phyloP scores from a whole-genome alignment of 2,329 filamentous ascomycete species.

The Aspergillus ustus region DNA sequence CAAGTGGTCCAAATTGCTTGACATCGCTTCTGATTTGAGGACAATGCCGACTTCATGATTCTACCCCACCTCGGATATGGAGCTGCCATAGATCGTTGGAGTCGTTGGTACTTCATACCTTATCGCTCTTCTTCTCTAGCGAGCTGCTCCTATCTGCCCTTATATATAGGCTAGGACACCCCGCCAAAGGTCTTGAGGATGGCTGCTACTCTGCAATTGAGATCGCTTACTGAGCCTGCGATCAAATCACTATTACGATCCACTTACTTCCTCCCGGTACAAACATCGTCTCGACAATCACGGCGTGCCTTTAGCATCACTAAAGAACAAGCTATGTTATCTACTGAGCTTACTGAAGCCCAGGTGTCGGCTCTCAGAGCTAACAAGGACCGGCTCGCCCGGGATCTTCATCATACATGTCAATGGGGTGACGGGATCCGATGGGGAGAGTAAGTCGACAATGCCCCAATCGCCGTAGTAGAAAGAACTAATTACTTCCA shows the following conservation, averaged over 20 bases:
- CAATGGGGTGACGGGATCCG: slow-evolving; percentile 68
- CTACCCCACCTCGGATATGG: slow-evolving; percentile 13
- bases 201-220: slow-evolving; percentile 8
- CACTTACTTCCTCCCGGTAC: slow-evolving; percentile 1
- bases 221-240: background rate
- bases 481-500: slow-evolving; percentile 18
- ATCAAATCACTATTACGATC: slow-evolving; percentile 8
- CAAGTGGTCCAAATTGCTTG: slow-evolving; percentile 7
- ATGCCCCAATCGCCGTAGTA: slow-evolving; percentile 2
- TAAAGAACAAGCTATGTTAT: slow-evolving; percentile 37
- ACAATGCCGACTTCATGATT: slow-evolving; percentile 20
- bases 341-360: slow-evolving; percentile 53
- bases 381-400: slow-evolving; percentile 64
- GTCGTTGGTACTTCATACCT: slow-evolving; percentile 19
- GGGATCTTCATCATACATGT: slow-evolving; percentile 67
- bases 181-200: slow-evolving; percentile 13
- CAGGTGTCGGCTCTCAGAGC: slow-evolving; percentile 60
- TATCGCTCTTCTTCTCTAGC: slow-evolving; percentile 12
- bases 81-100: slow-evolving; percentile 7
- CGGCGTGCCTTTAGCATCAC: slow-evolving; percentile 22
- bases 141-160: slow-evolving; percentile 1
- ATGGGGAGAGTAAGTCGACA: slow-evolving; percentile 66
- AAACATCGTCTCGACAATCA: slow-evolving; percentile 5
- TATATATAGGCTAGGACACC: slow-evolving; percentile 12
- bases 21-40: slow-evolving; percentile 20